Base-by-base conservation (phyloP, 192 early-diverging fungal species). In the Fimicolochytrium jonesii region DNA sequence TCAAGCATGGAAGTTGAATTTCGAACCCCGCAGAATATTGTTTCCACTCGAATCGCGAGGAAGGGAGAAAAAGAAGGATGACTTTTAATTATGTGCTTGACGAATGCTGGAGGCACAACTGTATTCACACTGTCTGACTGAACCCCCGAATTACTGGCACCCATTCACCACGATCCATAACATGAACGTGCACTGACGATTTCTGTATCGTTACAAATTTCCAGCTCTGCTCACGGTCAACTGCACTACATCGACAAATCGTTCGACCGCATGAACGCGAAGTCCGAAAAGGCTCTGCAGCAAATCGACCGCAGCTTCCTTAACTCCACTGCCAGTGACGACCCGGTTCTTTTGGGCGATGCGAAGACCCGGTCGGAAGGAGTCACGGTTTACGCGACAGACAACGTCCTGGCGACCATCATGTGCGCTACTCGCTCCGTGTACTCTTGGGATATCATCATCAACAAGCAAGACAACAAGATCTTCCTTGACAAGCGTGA, bases 391-490 rank as follows among this genome's bases (percentile, higher is more conserved):
- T 90, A 91, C 71, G 90, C 93, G 42, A 96, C 95, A 4, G 96
- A 95, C 73, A 71, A 87, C 32, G 87, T 97, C 18, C 65, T 99
- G 23, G 86, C 93, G 22, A 80, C 92, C 25, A 79, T 99, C 44
- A 99, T 99, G 96, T 92, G 88, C 59, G 81, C 91, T 7, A 83
- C 90, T 17, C 86, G 92, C 52, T 87, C 92, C 18, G 87, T 92
- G 41, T 95, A 94, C 73, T 88, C 93, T 15, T 99, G 93, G 93
- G 96, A 99, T 61, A 85, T 99, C 46, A 86, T 99, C 35, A 84
- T 95, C 50, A 91, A 82, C 66, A 91, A 93, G 62, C 86, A 82
- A 51, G 87, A 86, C 65, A 85, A 88, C 57, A 68, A 70, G 73
- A 73, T 99, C 43, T 87, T 87, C 70, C 79, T 99, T 43, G 96